These are phyloP conservation scores for Phytopythium montanum DNA, from an alignment of 352 stramenopile species.

Conservation along the genomic window DNA sequence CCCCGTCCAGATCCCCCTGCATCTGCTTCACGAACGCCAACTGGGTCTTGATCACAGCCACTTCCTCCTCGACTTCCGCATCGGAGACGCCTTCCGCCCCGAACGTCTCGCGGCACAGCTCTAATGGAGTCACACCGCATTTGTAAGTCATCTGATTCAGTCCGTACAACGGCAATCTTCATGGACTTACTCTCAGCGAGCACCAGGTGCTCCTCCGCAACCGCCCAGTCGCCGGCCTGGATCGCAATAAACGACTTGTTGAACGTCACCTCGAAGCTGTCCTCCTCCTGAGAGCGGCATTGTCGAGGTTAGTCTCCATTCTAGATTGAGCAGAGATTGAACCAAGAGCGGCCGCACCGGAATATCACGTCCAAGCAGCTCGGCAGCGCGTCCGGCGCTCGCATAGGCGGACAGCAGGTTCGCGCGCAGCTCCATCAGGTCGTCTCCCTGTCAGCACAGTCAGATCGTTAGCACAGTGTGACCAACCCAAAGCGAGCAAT, in stretches of 20 bases:
- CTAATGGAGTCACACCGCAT: constrained; percentile 19
- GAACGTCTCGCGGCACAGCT: constrained; percentile 62
- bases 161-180: constrained; percentile 1
- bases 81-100: constrained; percentile 45
- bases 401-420: constrained; percentile 76
- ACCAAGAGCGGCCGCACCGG: constrained; percentile 21
- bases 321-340: neutral
- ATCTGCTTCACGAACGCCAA: constrained; percentile 79
- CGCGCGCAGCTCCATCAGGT: constrained; percentile 73
- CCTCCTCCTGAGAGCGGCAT: constrained; percentile 38
- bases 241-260: constrained; percentile 86
- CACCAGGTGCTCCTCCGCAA: constrained; percentile 37
- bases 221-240: constrained; percentile 49
- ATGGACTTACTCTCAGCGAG: constrained; percentile 51
- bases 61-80: constrained; percentile 65
- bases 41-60: constrained; percentile 70
- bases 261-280: constrained; percentile 78
- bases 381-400: constrained; percentile 45
- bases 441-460: constrained; percentile 29
- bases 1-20: constrained; percentile 59
- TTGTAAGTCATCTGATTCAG: neutral
- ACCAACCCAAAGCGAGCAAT: neutral
- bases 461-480: neutral
- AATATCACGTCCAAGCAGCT: constrained; percentile 51
- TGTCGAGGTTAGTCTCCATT: neutral